Evolutionary conservation across 306 rosid species (phyloP).

Genomic region (Gillenia trifoliata): DNA sequence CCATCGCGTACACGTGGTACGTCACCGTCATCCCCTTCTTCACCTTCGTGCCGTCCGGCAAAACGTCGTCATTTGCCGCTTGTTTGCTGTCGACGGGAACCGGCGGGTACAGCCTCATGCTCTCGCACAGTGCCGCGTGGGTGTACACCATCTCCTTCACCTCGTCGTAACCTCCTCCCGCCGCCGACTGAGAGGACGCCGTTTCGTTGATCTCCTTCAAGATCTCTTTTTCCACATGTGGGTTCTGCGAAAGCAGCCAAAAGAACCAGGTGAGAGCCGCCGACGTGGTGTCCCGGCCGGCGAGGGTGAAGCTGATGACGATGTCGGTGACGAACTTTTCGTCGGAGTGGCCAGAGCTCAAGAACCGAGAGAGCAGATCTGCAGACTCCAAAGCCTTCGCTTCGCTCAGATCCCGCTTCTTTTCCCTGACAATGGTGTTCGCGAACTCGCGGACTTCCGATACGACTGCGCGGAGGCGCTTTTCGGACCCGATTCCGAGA

Average conservation of each 20-base stretch:
- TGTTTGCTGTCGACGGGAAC: neutral
- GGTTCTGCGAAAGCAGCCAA: neutral
- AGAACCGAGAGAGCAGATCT: neutral
- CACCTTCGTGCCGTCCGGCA: neutral
- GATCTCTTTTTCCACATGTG: neutral
- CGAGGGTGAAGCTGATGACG: neutral
- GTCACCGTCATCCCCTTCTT: neutral
- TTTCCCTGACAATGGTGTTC: neutral
- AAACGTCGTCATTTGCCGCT: neutral
- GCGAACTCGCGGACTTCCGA: neutral
- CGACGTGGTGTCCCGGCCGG: neutral
- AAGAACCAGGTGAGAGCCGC: neutral
- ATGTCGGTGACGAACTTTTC: neutral
- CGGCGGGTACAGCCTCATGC: neutral
- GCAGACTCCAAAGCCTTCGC: neutral
- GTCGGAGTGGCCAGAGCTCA: neutral
- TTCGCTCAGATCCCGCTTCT: constrained; percentile 11
- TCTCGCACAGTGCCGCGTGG: neutral
- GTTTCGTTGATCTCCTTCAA: neutral
- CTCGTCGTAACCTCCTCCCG: constrained; percentile 4
- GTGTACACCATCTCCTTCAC: neutral
- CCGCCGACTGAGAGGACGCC: neutral
- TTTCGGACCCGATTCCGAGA: constrained; percentile 42
- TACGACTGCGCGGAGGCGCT: constrained; percentile 5
- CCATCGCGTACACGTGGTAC: neutral